Conservation (phyloP, 108 stramenopile species). For the Skeletonema grethae region DNA sequence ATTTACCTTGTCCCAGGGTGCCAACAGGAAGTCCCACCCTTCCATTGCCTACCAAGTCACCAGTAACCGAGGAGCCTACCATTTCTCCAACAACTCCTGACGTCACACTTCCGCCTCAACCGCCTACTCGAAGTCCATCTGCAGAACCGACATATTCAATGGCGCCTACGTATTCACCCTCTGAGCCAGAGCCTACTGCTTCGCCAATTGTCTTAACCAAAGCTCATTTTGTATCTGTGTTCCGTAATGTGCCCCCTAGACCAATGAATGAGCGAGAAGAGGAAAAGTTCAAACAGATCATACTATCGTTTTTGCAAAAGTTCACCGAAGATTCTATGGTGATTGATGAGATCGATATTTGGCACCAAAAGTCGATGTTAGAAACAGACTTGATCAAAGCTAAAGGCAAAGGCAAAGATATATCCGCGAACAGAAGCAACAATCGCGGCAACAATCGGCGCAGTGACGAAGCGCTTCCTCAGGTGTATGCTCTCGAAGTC, state of each 20-base stretch:
- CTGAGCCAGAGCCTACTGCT: slow-evolving; percentile 14
- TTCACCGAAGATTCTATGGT: slow-evolving; percentile 1
- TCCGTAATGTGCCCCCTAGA: slow-evolving; percentile 18
- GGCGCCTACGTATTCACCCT: slow-evolving; percentile 13
- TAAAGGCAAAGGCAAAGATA: neutral
- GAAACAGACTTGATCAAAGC: neutral
- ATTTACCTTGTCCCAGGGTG: slow-evolving; percentile 5
- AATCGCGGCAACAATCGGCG: neutral
- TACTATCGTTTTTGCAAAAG: neutral
- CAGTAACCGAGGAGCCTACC: neutral
- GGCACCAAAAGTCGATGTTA: slow-evolving; percentile 18
- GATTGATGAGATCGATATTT: slow-evolving; percentile 19
- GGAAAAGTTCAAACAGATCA: slow-evolving; percentile 1
- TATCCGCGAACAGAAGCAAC: neutral
- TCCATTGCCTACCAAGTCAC: neutral
- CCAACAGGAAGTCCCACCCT: neutral
- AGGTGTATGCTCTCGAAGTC: neutral
- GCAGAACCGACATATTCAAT: neutral
- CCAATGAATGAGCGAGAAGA: slow-evolving; percentile 20
- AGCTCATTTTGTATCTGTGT: slow-evolving; percentile 10
- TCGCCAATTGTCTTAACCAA: slow-evolving; percentile 24
- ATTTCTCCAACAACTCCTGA: neutral
- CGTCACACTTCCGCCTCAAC: neutral
- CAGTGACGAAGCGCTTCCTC: neutral
- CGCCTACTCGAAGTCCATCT: slow-evolving; percentile 6